These are phyloP conservation scores for Seiridium unicorne DNA, from an alignment of 2,329 filamentous ascomycete genomes.

Conservation along the genomic window DNA sequence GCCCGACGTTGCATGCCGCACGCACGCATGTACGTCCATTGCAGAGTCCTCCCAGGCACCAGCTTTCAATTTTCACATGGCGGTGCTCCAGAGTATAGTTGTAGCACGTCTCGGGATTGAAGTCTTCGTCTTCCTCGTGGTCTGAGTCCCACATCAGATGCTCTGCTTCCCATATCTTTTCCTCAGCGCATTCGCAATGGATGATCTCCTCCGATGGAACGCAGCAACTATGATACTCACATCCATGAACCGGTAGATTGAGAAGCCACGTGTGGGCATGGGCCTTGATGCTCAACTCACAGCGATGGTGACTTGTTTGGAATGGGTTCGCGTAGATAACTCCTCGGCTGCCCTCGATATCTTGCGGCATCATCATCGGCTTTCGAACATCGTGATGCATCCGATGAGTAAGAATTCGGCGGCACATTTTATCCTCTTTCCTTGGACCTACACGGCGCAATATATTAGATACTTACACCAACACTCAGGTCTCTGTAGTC, in stretches of 20 bases:
- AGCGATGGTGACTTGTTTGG: neutral
- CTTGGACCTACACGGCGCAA: too few relatives aligned
- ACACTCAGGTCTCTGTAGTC: too few relatives aligned
- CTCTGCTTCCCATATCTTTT: neutral
- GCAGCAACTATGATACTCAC: neutral
- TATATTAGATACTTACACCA: too few relatives aligned
- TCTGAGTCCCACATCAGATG: neutral
- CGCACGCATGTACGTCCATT: neutral
- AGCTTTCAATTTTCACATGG: conserved; percentile 9
- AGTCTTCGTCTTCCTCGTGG: neutral
- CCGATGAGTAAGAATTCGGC: neutral
- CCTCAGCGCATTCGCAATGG: neutral
- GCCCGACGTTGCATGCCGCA: neutral
- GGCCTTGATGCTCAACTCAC: neutral
- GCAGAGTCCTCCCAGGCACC: neutral
- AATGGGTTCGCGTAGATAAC: neutral
- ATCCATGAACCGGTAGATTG: neutral
- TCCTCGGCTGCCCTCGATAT: neutral
- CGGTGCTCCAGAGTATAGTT: conserved; percentile 17
- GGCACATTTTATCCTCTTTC: neutral
- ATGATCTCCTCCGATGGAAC: neutral
- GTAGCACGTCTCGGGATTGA: conserved; percentile 18
- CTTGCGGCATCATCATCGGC: neutral
- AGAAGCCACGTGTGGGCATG: neutral
- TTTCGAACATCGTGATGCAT: neutral